Conservation (phyloP, 345 rosid genomes). For the Crucihimalaya himalaica region DNA sequence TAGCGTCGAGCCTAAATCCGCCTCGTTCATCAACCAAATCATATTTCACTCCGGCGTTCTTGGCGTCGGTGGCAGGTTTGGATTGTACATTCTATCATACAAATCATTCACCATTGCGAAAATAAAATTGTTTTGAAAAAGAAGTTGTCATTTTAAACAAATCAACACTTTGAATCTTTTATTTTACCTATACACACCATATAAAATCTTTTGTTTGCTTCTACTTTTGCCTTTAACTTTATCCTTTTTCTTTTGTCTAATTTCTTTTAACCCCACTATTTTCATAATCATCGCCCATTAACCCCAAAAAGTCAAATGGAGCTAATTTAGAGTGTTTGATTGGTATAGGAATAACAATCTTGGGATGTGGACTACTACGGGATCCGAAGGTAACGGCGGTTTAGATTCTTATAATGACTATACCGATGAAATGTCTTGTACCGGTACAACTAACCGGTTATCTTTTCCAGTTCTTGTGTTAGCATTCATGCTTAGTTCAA, state of each 20-base stretch:
- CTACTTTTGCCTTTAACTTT: constrained; percentile 38
- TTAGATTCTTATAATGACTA: constrained; percentile 43
- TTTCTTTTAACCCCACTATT: constrained; percentile 27
- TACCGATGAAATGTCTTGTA: constrained; percentile 58
- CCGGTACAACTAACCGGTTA: constrained; percentile 34
- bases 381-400: constrained; percentile 45
- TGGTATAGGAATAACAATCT: constrained; percentile 71
- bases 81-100: constrained; percentile 9
- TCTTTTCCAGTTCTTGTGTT: constrained; percentile 35
- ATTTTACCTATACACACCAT: neutral
- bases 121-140: neutral
- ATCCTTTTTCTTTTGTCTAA: neutral
- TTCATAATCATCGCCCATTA: neutral
- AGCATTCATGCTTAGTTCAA: constrained; percentile 33
- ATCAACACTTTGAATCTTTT: constrained; percentile 14
- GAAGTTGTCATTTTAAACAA: neutral
- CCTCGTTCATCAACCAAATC: constrained; percentile 59
- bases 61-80: constrained; percentile 81
- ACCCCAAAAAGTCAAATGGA: constrained; percentile 21
- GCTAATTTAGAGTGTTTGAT: constrained; percentile 22
- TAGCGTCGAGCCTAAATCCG: constrained; percentile 91
- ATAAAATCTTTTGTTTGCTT: constrained; percentile 23
- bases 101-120: neutral
- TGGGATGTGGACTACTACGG: constrained; percentile 76
- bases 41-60: constrained; percentile 70